Conservation (phyloP, 1,139 yeast genomes). For the Arxiozyma heterogenica region DNA sequence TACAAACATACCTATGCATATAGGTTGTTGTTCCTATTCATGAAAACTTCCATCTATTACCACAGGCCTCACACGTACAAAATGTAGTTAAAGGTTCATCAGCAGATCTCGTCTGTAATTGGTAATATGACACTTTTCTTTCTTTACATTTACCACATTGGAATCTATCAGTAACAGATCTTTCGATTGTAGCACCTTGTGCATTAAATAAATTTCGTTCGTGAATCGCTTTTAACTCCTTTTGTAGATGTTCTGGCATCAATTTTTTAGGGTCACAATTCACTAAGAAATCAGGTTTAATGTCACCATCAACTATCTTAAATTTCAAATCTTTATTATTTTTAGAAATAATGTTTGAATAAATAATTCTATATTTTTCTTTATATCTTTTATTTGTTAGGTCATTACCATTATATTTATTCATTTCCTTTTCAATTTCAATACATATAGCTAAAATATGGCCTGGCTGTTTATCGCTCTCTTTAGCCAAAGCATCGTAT, state of each 20-base stretch:
- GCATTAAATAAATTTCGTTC: conserved; percentile 91
- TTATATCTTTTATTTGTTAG: conserved; percentile 41
- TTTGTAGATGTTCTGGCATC: conserved; percentile 84
- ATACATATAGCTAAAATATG: conserved; percentile 56
- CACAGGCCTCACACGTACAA: conserved; percentile 96
- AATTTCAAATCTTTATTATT: conserved; percentile 78
- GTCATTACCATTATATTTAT: conserved; percentile 20
- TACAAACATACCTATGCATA: not conserved
- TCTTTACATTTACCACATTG: conserved; percentile 97
- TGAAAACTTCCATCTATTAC: conserved; percentile 94
- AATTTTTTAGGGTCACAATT: conserved; percentile 84
- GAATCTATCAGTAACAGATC: conserved; percentile 93
- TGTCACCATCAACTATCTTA: conserved; percentile 55
- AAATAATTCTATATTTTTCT: conserved; percentile 72
- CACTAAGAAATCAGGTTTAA: conserved; percentile 56
- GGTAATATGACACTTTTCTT: conserved; percentile 92
- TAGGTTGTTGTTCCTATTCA: not conserved
- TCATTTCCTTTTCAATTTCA: conserved; percentile 63
- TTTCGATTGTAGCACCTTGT: conserved; percentile 94
- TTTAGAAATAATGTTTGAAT: conserved; percentile 78
- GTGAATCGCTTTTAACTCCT: conserved; percentile 76
- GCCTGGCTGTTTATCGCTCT: conserved; percentile 48
- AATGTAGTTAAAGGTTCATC: conserved; percentile 98
- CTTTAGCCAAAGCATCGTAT: conserved; percentile 83
- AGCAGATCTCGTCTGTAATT: conserved; percentile 95